Percentiles rank a stretch among this genome's conserved stretches.
Conservation (phyloP, 176 grass and related monocot genomes). For the Poa pratensis region DNA sequence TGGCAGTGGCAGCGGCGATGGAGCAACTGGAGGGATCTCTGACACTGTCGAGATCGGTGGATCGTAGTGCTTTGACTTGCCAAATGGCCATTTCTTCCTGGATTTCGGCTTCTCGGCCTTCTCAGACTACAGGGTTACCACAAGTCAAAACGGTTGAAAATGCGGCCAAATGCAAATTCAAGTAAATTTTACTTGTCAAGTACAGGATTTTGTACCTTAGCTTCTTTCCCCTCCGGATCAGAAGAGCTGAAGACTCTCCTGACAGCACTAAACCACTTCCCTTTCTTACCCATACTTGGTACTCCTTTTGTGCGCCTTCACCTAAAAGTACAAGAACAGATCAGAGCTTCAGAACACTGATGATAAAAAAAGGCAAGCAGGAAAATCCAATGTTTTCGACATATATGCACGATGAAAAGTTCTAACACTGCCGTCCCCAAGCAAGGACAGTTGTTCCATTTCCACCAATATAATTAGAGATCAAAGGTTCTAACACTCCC, state of each 20-base stretch:
- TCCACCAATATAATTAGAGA: not conserved
- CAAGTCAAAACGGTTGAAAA: constrained; percentile 22
- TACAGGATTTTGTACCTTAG: constrained; percentile 52
- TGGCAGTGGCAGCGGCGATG: constrained; percentile 1
- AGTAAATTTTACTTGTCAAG: not conserved
- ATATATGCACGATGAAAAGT: not conserved
- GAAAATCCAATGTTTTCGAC: constrained; percentile 5
- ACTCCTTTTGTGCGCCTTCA: constrained; percentile 18
- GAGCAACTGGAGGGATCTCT: constrained; percentile 39
- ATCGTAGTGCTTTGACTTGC: constrained; percentile 50
- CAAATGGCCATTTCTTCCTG: constrained; percentile 66
- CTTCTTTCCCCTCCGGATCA: constrained; percentile 59
- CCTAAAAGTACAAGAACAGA: constrained; percentile 36
- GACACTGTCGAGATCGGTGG: constrained; percentile 37
- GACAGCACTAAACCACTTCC: constrained; percentile 75
- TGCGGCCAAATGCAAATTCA: not conserved
- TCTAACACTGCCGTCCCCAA: no score
- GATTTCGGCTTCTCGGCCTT: constrained; percentile 57
- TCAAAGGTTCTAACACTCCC: not conserved
- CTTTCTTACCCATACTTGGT: constrained; percentile 70
- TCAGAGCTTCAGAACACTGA: constrained; percentile 27
- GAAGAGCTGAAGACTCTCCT: constrained; percentile 78
- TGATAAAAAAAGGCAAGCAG: not conserved
- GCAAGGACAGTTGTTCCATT: not conserved
- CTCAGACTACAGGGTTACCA: constrained; percentile 43